Evolutionary conservation across 2,329 filamentous ascomycete genomes (phyloP), one percentile per base, ranked within the genome.

Genomic region (Didymella segeticola): DNA sequence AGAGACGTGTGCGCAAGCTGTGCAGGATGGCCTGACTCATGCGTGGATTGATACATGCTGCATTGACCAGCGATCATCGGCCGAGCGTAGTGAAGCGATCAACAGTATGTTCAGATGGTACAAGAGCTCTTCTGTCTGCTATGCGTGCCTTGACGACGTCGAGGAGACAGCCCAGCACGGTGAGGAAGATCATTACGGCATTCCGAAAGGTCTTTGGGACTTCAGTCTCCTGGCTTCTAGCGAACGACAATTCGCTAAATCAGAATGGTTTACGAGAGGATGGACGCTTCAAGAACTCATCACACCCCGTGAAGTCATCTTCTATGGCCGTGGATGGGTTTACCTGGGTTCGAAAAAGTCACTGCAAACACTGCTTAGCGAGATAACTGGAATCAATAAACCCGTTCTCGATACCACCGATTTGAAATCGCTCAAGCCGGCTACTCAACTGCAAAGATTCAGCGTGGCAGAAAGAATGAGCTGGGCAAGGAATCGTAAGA

Each of bases 101-200:
- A 63, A 63, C 29, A 59, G 50, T 15, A 61, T 61, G 60, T 61
- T 45, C 22, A 30, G 29, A 15, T 61, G 43, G 48, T 61, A 61
- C 33, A 23, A 33, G 31, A 26, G 39, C 5, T 33, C 53, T 3
- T 15, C 12, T 1, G 19, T 53, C 9, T 62, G 59, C 36, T 61
- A 57, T 33, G 58, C 52, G 6, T 45, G 27, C 20, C 42, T 45
- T 7, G n/a, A 36, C 4, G 42, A 45, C 7, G 30, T 45, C 9
- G 22, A 34, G 6, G 5, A n/a, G 20, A 15, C 17, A 34, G 5
- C 31, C 3, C n/a, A n/a, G n/a, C n/a, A n/a, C n/a, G n/a, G n/a
- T n/a, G n/a, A n/a, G n/a, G n/a, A n/a, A 23, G 17, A 8, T 22
- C 33, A 11, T 19, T 15, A 15, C 8, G 29, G 5, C 14, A 31